These are phyloP conservation scores for Alternaria ethzedia DNA, from an alignment of 2,329 filamentous ascomycete genomes.

Conservation along the genomic window DNA sequence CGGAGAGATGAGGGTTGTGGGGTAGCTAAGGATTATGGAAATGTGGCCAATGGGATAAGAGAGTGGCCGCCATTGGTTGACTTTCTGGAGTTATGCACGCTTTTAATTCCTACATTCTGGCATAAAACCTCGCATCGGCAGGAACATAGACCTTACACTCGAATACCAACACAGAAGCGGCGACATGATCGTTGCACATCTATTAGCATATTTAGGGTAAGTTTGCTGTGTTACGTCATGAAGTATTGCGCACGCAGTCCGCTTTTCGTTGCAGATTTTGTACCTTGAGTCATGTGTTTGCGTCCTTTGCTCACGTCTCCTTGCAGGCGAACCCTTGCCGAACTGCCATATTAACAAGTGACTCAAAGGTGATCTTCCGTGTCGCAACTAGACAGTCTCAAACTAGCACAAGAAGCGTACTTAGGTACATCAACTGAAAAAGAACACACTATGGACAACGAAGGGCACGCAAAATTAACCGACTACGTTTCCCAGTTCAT, in stretches of 20 bases:
- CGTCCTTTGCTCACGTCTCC: constrained; percentile 25
- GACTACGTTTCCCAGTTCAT: constrained; percentile 20
- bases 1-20: constrained; percentile 11
- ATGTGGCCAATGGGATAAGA: constrained; percentile 23
- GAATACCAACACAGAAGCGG: neutral
- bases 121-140: neutral
- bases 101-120: neutral
- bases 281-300: constrained; percentile 29
- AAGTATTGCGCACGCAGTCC: neutral
- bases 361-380: constrained; percentile 14
- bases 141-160: neutral
- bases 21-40: constrained; percentile 6
- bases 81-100: neutral
- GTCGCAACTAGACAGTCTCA: neutral
- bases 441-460: constrained; percentile 11
- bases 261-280: constrained; percentile 11
- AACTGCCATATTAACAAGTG: constrained; percentile 27
- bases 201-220: neutral
- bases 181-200: neutral
- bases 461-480: constrained; percentile 16
- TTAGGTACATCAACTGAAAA: neutral
- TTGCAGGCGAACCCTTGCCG: constrained; percentile 27
- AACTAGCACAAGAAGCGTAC: neutral
- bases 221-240: neutral
- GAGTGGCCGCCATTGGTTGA: constrained; percentile 20